Evolutionary conservation across 108 stramenopile species (phyloP).

Genomic region (Cyclotella kingstonii): DNA sequence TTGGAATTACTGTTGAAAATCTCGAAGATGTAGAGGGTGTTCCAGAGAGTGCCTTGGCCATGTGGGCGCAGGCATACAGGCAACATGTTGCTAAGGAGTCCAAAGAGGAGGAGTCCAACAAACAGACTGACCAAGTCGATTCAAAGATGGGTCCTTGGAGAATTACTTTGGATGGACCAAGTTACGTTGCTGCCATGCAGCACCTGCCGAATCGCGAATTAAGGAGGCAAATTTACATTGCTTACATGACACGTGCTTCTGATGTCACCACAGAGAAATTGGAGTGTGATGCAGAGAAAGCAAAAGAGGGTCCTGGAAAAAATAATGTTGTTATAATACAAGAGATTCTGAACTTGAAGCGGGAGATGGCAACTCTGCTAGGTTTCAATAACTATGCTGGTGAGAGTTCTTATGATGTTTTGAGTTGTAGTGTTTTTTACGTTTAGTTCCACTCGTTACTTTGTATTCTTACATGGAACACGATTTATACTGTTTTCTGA

Average conservation of each 20-base stretch:
- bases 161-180: conserved; percentile 91
- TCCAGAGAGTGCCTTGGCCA: conserved; percentile 86
- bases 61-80: conserved; percentile 84
- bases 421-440: background rate
- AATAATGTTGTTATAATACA: conserved; percentile 93
- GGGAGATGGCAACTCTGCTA: conserved; percentile 80
- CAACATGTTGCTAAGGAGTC: conserved; percentile 45
- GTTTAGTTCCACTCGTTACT: background rate
- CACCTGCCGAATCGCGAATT: conserved; percentile 81
- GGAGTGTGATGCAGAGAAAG: background rate
- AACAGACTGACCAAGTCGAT: conserved; percentile 56
- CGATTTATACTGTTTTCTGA: background rate
- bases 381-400: conserved; percentile 92
- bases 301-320: conserved; percentile 43
- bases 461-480: background rate
- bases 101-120: conserved; percentile 42
- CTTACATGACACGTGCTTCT: conserved; percentile 83
- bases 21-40: conserved; percentile 79
- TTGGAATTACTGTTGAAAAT: conserved; percentile 71
- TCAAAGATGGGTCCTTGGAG: conserved; percentile 89
- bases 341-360: conserved; percentile 82
- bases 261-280: conserved; percentile 46
- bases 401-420: conserved; percentile 16
- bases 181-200: conserved; percentile 93
- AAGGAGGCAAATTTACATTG: conserved; percentile 91